A percentile compares a stretch with the other conserved stretches of the same genome.
phyloP scores from a whole-genome alignment of 1,284 basidiomycete genomes.

The Neolentinus lepideus region DNA sequence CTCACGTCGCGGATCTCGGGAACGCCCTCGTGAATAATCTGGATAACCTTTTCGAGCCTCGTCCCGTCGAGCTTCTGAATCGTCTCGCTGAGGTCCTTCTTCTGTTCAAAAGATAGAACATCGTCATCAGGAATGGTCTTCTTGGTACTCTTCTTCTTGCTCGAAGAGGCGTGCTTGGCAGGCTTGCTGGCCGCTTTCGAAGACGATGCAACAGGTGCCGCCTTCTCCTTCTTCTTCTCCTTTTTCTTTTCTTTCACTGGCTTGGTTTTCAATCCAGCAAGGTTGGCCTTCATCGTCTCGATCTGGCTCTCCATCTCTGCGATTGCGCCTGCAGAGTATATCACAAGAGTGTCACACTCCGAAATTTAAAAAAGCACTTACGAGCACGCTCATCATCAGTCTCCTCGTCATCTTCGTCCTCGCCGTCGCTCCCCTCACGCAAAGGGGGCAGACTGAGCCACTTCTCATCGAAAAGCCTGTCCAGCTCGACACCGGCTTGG shows the following conservation, averaged over 20 bases:
- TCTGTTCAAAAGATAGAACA: conserved; percentile 82
- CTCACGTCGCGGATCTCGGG: conserved; percentile 85
- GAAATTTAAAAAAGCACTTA: conserved; percentile 26
- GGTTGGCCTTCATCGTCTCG: conserved; percentile 58
- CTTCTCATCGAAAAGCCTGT: conserved; percentile 87
- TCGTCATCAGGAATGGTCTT: conserved; percentile 52
- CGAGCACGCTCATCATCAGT: conserved; percentile 44
- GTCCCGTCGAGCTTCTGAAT: conserved; percentile 75
- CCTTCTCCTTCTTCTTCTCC: conserved; percentile 47
- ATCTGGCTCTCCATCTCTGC: conserved; percentile 70
- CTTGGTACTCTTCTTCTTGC: conserved; percentile 43
- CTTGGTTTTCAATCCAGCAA: conserved; percentile 54
- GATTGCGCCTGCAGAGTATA: conserved; percentile 45
- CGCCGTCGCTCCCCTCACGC: conserved; percentile 36
- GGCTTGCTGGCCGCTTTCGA: conserved; percentile 46
- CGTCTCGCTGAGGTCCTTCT: conserved; percentile 93
- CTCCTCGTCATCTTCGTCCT: conserved; percentile 43
- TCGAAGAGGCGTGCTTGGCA: conserved; percentile 28
- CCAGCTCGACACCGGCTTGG: conserved; percentile 73
- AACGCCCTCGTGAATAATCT: conserved; percentile 88
- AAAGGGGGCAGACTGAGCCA: conserved; percentile 69
- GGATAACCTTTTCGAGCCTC: conserved; percentile 79
- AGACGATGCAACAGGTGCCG: conserved; percentile 46
- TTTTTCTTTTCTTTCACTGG: conserved; percentile 58
- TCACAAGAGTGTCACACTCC: not conserved